Percentiles rank a stretch among this genome's conserved stretches.
Evolutionary conservation across 2,329 filamentous ascomycete species (phyloP).

Genomic region (Verticillium klebahnii): DNA sequence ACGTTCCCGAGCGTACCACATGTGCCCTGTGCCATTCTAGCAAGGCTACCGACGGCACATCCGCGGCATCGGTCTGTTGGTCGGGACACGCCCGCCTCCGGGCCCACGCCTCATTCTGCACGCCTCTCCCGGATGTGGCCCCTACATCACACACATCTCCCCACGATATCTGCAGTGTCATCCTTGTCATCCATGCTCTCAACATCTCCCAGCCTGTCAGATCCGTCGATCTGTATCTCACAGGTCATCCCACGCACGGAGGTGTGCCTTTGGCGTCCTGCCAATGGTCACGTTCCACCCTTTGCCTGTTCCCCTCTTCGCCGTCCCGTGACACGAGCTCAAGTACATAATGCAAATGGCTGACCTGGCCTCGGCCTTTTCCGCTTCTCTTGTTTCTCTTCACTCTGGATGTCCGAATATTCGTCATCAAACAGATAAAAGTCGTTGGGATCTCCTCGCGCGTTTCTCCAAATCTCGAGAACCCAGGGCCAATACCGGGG

Average conservation of each 20-base stretch:
- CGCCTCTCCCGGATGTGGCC: not conserved
- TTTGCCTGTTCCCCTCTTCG: not conserved
- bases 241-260: not conserved
- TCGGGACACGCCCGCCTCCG: not conserved
- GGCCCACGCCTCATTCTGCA: not conserved
- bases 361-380: not conserved
- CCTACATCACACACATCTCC: not conserved
- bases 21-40: not conserved
- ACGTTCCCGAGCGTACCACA: not conserved
- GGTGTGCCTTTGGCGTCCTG: not conserved
- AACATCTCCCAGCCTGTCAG: not conserved
- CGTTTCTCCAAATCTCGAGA: not conserved
- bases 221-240: not conserved
- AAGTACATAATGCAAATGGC: not conserved
- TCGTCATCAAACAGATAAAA: not conserved
- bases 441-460: not conserved
- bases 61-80: not conserved
- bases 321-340: not conserved
- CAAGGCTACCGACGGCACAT: not conserved
- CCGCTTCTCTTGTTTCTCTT: not conserved
- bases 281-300: not conserved
- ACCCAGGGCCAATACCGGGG: not conserved
- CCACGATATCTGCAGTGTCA: not conserved
- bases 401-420: not conserved
- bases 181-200: not conserved